Evolutionary conservation across 2,329 filamentous ascomycete species (phyloP).

Genomic region (Sporothrix protearum): DNA sequence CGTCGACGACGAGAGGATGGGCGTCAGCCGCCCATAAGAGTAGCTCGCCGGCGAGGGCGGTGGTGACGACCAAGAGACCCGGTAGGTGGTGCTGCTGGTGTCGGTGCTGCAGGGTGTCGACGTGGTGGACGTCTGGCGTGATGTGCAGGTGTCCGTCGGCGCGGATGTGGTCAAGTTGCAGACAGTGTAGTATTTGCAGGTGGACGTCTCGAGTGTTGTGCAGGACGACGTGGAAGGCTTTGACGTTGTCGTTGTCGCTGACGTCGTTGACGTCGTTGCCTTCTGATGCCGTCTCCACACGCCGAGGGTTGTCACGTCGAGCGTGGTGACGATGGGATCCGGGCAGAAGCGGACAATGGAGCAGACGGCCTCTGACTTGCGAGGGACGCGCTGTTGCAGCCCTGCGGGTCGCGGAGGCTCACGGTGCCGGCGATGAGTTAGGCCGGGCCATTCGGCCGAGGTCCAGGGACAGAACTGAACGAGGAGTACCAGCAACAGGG

Average conservation of each 20-base stretch:
- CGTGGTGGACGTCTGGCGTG: neutral
- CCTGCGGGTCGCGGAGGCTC: neutral
- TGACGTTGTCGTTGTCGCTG: neutral
- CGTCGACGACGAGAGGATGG: neutral
- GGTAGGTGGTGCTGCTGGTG: constrained; percentile 11
- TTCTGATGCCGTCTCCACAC: neutral
- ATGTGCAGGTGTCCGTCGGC: neutral
- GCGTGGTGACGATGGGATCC: neutral
- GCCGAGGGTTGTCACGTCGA: neutral
- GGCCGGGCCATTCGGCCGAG: neutral
- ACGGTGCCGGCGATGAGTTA: neutral
- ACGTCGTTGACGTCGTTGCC: neutral
- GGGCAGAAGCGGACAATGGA: neutral
- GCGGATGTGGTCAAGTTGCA: neutral
- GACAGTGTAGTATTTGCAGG: constrained; percentile 2
- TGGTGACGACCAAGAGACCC: constrained; percentile 5
- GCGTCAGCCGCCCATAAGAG: neutral
- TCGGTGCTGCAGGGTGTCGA: constrained; percentile 4
- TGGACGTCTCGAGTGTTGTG: neutral
- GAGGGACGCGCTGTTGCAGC: neutral
- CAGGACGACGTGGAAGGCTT: neutral
- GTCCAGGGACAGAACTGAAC: neutral
- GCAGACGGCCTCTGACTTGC: neutral
- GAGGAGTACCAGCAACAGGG: neutral
- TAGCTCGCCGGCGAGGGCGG: neutral